Evolutionary conservation across 2,329 filamentous ascomycete species (phyloP).

Genomic region (Aspergillus sp.): DNA sequence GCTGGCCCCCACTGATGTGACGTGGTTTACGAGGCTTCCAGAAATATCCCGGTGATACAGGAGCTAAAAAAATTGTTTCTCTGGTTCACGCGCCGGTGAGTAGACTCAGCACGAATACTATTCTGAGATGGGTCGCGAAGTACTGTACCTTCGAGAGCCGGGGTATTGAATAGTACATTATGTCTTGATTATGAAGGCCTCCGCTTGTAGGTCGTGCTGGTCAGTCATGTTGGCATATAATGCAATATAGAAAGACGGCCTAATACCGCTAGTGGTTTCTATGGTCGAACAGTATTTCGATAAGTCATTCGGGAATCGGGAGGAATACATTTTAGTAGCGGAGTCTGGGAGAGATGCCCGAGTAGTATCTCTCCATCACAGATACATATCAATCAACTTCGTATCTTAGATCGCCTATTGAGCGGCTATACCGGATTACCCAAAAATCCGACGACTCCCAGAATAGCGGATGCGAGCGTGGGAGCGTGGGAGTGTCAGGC

Average conservation of each 20-base stretch:
- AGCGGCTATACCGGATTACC: not conserved
- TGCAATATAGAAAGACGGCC: too few species aligned
- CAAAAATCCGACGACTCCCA: slow-evolving; percentile 10
- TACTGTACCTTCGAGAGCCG: not conserved
- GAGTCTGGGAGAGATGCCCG: not conserved
- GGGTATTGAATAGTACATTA: not conserved
- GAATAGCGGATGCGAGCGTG: slow-evolving; percentile 17
- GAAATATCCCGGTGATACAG: not conserved
- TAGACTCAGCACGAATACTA: not conserved
- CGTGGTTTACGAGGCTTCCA: not conserved
- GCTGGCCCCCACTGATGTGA: not conserved
- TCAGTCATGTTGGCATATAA: not conserved
- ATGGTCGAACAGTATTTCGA: too few species aligned
- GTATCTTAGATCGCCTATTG: not conserved
- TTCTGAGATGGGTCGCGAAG: not conserved
- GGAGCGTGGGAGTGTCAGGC: not conserved
- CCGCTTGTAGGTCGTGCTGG: not conserved
- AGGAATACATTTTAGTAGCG: not conserved
- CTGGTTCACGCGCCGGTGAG: not conserved
- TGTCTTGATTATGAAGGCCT: not conserved
- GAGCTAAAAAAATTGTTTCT: not conserved
- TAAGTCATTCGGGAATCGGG: too few species aligned
- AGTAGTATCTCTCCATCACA: not conserved
- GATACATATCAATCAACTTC: not conserved
- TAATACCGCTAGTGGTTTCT: too few species aligned